Conservation (phyloP, 768 basidiomycete species). For the Lyophyllum decastes region DNA sequence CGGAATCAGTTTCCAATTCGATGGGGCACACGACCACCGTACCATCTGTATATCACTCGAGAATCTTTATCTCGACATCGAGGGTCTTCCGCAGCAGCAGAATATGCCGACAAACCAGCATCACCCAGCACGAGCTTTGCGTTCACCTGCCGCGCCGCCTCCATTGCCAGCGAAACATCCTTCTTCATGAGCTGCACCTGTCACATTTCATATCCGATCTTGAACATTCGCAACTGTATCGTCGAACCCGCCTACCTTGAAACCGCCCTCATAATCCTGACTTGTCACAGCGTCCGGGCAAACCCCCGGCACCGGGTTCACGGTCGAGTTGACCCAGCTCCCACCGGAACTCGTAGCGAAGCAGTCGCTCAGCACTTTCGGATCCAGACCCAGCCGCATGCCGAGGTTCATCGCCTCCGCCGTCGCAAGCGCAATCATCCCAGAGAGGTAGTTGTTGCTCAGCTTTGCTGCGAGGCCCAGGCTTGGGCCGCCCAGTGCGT, state of each 20-base stretch:
- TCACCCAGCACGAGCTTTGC: conserved; percentile 42
- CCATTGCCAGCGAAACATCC: conserved; percentile 40
- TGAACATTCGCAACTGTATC: neutral
- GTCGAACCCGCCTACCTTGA: conserved; percentile 30
- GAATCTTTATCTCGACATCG: conserved; percentile 39
- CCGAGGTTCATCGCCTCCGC: conserved; percentile 47
- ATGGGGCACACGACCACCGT: conserved; percentile 7
- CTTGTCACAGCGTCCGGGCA: conserved; percentile 45
- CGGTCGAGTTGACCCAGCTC: conserved; percentile 41
- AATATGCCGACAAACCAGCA: conserved; percentile 37
- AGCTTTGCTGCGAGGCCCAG: conserved; percentile 45
- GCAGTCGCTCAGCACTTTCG: conserved; percentile 36
- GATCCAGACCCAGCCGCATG: conserved; percentile 43
- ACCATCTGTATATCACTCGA: conserved; percentile 44
- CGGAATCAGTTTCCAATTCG: neutral
- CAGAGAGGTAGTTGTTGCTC: conserved; percentile 45
- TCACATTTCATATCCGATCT: neutral
- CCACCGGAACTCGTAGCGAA: conserved; percentile 41
- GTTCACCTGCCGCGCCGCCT: conserved; percentile 35
- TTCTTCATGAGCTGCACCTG: conserved; percentile 49
- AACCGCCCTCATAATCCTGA: conserved; percentile 42
- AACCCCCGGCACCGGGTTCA: conserved; percentile 47
- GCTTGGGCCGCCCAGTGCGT: conserved; percentile 38
- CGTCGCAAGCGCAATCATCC: conserved; percentile 42
- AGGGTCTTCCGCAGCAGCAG: conserved; percentile 39